Conservation (phyloP, 768 basidiomycete species). For the Epithele typhae region DNA sequence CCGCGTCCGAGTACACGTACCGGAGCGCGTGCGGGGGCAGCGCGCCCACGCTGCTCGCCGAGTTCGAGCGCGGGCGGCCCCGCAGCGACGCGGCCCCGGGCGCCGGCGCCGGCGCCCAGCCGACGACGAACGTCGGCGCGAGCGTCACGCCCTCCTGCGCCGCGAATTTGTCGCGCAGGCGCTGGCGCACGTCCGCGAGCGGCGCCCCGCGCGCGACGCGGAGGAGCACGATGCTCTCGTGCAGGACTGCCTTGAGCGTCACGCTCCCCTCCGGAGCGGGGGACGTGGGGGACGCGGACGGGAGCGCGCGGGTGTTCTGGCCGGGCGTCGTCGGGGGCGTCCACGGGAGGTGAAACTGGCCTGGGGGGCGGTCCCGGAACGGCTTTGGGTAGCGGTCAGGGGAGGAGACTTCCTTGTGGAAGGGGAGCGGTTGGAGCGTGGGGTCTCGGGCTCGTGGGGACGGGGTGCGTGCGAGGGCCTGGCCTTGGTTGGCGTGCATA, state of each 20-base stretch:
- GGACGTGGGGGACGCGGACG: not conserved
- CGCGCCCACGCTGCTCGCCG: slow-evolving; percentile 28
- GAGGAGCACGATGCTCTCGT: slow-evolving; percentile 59
- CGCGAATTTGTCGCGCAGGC: slow-evolving; percentile 65
- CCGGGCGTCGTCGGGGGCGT: slow-evolving; percentile 11
- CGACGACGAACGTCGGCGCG: slow-evolving; percentile 50
- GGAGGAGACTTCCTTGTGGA: slow-evolving; percentile 15
- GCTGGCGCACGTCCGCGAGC: slow-evolving; percentile 51
- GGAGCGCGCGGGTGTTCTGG: slow-evolving; percentile 5
- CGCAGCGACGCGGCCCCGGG: slow-evolving; percentile 2
- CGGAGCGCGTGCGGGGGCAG: slow-evolving; percentile 26
- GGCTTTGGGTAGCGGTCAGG: slow-evolving; percentile 28
- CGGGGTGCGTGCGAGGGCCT: slow-evolving; percentile 6
- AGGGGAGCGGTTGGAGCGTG: slow-evolving; percentile 9
- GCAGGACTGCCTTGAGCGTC: slow-evolving; percentile 61
- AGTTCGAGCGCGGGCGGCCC: slow-evolving; percentile 29
- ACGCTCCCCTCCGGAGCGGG: slow-evolving; percentile 29
- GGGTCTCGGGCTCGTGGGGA: slow-evolving; percentile 3
- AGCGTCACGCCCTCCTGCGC: slow-evolving; percentile 54
- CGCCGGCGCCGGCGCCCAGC: slow-evolving; percentile 40
- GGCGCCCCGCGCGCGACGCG: slow-evolving; percentile 44
- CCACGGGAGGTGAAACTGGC: slow-evolving; percentile 27
- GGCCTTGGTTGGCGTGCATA: slow-evolving; percentile 11
- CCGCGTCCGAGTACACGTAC: slow-evolving; percentile 49
- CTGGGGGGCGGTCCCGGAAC: slow-evolving; percentile 26